These are phyloP conservation scores for Microdochium paspali DNA, from an alignment of 2,329 filamentous ascomycete species.

Conservation along the genomic window DNA sequence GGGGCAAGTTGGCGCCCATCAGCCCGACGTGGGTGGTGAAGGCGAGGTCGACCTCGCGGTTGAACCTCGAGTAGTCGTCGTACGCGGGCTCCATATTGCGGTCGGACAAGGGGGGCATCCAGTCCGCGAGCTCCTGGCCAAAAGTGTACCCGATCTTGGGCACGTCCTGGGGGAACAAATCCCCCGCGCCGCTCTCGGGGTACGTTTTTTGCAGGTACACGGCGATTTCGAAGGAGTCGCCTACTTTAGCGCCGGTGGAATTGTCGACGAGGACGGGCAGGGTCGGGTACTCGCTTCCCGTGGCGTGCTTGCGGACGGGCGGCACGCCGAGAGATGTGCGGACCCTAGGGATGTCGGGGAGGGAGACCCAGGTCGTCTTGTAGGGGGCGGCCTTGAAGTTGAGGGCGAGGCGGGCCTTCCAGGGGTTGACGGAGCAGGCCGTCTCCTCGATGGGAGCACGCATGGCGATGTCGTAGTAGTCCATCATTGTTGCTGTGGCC, in stretches of 20 bases:
- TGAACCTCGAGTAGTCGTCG: constrained; percentile 38
- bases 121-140: constrained; percentile 13
- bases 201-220: constrained; percentile 45
- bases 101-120: constrained; percentile 27
- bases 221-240: constrained; percentile 60
- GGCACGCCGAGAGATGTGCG: constrained; percentile 35
- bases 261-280: constrained; percentile 46
- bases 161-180: constrained; percentile 34
- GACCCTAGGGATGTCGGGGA: constrained; percentile 39
- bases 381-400: constrained; percentile 29
- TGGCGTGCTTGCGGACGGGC: constrained; percentile 41
- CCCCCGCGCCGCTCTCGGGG: constrained; percentile 30
- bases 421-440: constrained; percentile 18
- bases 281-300: constrained; percentile 50
- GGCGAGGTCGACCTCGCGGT: constrained; percentile 40
- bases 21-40: constrained; percentile 38
- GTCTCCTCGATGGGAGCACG: constrained; percentile 17
- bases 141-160: constrained; percentile 29
- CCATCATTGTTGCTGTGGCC: constrained; percentile 8
- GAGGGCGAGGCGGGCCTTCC: constrained; percentile 24
- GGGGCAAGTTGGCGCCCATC: constrained; percentile 29
- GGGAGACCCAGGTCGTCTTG: constrained; percentile 34
- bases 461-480: constrained; percentile 32
- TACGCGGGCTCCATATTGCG: constrained; percentile 11
- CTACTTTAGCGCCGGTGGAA: constrained; percentile 28